phyloP scores from a whole-genome alignment of 148 eudicot species.

The Chenopodium berlandieri region DNA sequence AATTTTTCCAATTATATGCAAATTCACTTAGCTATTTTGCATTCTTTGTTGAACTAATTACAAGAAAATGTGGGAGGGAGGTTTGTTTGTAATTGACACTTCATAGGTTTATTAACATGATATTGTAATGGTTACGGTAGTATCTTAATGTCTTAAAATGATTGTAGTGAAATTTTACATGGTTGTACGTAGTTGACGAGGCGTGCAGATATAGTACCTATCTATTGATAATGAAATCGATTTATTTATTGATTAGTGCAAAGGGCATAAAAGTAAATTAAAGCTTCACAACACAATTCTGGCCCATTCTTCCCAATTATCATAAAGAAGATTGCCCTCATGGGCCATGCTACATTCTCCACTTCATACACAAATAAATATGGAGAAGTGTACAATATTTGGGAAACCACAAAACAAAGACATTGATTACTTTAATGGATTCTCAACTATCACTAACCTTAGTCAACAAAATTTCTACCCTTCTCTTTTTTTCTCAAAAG shows the following conservation, averaged over 20 bases:
- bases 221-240: neutral
- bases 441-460: slow-evolving; percentile 48
- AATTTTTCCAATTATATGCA: too few relatives aligned
- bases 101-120: too few relatives aligned
- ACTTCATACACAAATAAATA: slow-evolving; percentile 16
- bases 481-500: slow-evolving; percentile 31
- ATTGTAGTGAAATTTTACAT: too few relatives aligned
- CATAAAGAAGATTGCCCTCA: slow-evolving; percentile 16
- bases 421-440: slow-evolving; percentile 50
- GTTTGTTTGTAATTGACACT: too few relatives aligned
- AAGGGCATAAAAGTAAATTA: neutral
- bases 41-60: too few relatives aligned
- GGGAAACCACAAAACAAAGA: slow-evolving; percentile 28
- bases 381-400: slow-evolving; percentile 23
- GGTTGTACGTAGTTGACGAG: too few relatives aligned
- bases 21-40: too few relatives aligned
- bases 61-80: too few relatives aligned
- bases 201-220: too few relatives aligned
- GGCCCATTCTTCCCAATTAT: slow-evolving; percentile 8
- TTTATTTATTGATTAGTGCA: neutral
- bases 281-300: neutral
- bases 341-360: slow-evolving; percentile 17
- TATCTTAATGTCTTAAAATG: too few relatives aligned
- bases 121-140: too few relatives aligned
- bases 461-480: slow-evolving; percentile 55